Percentiles rank a stretch among this genome's conserved stretches.
phyloP scores from a whole-genome alignment of 805 yeast species.

The Kregervanrija delftensis region DNA sequence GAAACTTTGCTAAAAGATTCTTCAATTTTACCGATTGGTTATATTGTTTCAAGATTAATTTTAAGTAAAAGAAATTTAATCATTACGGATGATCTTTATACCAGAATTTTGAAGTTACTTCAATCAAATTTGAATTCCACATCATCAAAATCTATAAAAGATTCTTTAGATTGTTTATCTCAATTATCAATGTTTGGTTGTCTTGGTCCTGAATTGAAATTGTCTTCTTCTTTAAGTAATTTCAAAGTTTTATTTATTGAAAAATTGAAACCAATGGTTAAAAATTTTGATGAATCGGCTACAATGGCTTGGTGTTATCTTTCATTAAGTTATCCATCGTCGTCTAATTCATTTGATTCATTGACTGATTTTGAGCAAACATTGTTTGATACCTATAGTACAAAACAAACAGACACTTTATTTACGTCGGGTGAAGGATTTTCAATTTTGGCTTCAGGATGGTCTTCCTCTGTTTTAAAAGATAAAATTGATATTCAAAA shows the following conservation, averaged over 20 bases:
- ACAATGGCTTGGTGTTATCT: slow-evolving; percentile 50
- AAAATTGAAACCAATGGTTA: slow-evolving; percentile 33
- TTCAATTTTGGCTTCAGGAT: slow-evolving; percentile 63
- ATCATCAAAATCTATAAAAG: slow-evolving; percentile 15
- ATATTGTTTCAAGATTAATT: slow-evolving; percentile 38
- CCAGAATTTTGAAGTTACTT: slow-evolving; percentile 11
- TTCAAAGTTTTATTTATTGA: slow-evolving; percentile 23
- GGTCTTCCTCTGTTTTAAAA: slow-evolving; percentile 54
- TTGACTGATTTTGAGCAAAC: slow-evolving; percentile 31
- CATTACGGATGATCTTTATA: slow-evolving; percentile 10
- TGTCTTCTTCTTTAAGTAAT: slow-evolving; percentile 16
- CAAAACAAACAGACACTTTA: slow-evolving; percentile 69
- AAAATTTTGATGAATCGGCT: slow-evolving; percentile 48
- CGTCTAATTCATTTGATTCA: slow-evolving; percentile 1
- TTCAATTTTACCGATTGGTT: slow-evolving; percentile 32
- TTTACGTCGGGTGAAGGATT: slow-evolving; percentile 84
- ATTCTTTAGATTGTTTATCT: slow-evolving; percentile 33
- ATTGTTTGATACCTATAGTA: slow-evolving; percentile 50
- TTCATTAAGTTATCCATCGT: slow-evolving; percentile 30
- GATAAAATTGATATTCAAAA: slow-evolving; percentile 50
- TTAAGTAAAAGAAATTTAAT: slow-evolving; percentile 25
- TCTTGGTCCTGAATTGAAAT: slow-evolving; percentile 29
- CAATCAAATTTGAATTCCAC: slow-evolving; percentile 19
- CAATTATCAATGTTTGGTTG: slow-evolving; percentile 42
- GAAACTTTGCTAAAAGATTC: slow-evolving; percentile 4